Conservation (phyloP, 805 yeast genomes). For the Candida pseudofarinosa region DNA sequence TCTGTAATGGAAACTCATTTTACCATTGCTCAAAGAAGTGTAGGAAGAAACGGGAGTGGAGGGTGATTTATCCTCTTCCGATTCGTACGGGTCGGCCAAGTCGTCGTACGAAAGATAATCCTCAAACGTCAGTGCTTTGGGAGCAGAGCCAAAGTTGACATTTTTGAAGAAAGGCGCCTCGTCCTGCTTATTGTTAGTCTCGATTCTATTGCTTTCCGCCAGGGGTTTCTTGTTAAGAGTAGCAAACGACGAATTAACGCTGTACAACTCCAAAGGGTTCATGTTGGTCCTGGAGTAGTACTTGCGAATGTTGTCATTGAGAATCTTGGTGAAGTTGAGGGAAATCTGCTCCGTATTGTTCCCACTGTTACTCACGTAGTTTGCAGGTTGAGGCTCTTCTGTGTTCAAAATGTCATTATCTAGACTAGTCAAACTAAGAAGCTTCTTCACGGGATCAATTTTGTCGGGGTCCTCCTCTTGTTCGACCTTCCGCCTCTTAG, state of each 20-base stretch:
- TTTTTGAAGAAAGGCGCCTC: conserved; percentile 34
- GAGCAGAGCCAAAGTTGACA: conserved; percentile 31
- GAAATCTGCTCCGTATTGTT: conserved; percentile 12
- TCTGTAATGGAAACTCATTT: conserved; percentile 37
- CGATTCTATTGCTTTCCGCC: background rate
- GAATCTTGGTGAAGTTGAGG: conserved; percentile 32
- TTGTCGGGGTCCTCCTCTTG: conserved; percentile 20
- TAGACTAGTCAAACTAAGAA: conserved; percentile 30
- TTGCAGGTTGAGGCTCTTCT: conserved; percentile 9
- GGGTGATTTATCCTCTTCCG: conserved; percentile 8
- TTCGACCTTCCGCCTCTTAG: conserved; percentile 6
- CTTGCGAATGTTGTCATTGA: conserved; percentile 35
- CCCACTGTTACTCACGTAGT: background rate
- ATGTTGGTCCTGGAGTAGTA: conserved; percentile 24
- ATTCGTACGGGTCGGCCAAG: conserved; percentile 4
- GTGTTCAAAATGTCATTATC: conserved; percentile 27
- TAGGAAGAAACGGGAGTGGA: conserved; percentile 5
- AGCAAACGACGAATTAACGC: conserved; percentile 31
- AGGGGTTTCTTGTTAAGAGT: conserved; percentile 18
- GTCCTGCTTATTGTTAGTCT: background rate
- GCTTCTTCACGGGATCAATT: conserved; percentile 41
- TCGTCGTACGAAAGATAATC: conserved; percentile 35
- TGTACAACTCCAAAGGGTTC: conserved; percentile 29
- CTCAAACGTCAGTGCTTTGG: conserved; percentile 25
- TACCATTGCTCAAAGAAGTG: conserved; percentile 9